Evolutionary conservation across 805 yeast genomes (phyloP).

Genomic region (Brettanomyces anomalus): DNA sequence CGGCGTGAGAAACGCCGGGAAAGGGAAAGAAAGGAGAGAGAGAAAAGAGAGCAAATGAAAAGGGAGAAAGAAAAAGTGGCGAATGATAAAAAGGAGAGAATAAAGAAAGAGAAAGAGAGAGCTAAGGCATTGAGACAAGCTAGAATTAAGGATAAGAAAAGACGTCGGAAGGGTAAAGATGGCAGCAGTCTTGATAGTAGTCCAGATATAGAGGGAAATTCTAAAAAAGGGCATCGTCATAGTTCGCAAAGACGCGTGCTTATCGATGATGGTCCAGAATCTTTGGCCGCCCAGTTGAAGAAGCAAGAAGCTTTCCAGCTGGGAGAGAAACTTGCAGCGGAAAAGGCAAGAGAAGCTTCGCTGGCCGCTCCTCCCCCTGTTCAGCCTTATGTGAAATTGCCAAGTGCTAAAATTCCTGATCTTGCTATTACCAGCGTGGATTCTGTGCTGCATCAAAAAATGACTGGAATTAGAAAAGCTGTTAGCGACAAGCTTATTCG

Average conservation of each 20-base stretch:
- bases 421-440: constrained; percentile 80
- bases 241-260: neutral
- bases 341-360: neutral
- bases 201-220: neutral
- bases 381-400: constrained; percentile 79
- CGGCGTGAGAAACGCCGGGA: constrained; percentile 31
- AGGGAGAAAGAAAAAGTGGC: constrained; percentile 2
- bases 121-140: neutral
- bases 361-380: constrained; percentile 28
- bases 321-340: neutral
- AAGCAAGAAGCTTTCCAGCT: neutral
- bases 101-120: constrained; percentile 2
- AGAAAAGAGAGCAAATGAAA: constrained; percentile 3
- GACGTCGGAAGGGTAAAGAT: neutral
- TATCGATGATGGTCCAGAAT: constrained; percentile 1
- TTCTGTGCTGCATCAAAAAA: constrained; percentile 62
- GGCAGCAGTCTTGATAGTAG: neutral
- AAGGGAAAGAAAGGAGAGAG: constrained; percentile 11
- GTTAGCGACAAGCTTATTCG: constrained; percentile 77
- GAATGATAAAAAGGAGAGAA: constrained; percentile 11
- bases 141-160: constrained; percentile 2
- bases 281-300: neutral
- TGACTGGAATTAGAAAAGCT: constrained; percentile 69
- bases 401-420: constrained; percentile 90
- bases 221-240: neutral